Conservation (phyloP, 805 yeast species). For the Pichia rugopelliculosa region DNA sequence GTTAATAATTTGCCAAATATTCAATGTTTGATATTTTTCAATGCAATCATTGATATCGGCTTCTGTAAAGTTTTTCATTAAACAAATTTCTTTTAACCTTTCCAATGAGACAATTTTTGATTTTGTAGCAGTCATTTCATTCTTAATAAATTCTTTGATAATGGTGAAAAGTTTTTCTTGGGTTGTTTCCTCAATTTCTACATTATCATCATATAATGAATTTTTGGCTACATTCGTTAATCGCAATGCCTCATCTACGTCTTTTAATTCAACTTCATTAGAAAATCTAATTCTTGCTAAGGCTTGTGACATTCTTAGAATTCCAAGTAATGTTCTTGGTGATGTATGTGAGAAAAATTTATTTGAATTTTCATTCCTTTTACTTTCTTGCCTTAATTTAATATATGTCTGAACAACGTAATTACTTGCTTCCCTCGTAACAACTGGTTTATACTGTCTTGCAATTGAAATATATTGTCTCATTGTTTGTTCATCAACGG, state of each 20-base stretch:
- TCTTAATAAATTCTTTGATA: constrained; percentile 40
- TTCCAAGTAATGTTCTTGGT: constrained; percentile 89
- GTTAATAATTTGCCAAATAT: constrained; percentile 70
- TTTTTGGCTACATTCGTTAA: constrained; percentile 81
- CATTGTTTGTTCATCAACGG: constrained; percentile 70
- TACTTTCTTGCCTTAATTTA: constrained; percentile 87
- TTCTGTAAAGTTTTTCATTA: constrained; percentile 79
- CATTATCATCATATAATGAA: constrained; percentile 54
- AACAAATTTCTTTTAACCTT: constrained; percentile 52
- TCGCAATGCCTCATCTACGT: constrained; percentile 94
- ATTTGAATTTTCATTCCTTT: constrained; percentile 65
- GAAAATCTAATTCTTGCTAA: constrained; percentile 83
- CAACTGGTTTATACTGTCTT: constrained; percentile 74
- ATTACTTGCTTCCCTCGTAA: constrained; percentile 77
- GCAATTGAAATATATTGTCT: constrained; percentile 88
- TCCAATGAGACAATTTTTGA: constrained; percentile 34
- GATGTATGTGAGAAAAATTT: constrained; percentile 86
- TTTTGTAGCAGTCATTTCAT: constrained; percentile 22
- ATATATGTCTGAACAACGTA: constrained; percentile 82
- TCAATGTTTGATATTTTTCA: constrained; percentile 60
- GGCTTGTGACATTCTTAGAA: constrained; percentile 90
- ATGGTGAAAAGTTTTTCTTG: constrained; percentile 65
- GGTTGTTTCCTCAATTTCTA: constrained; percentile 53
- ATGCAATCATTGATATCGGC: constrained; percentile 71
- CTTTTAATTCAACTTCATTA: constrained; percentile 59